phyloP scores from a whole-genome alignment of 208 protist species.

The Leishmania arabica region DNA sequence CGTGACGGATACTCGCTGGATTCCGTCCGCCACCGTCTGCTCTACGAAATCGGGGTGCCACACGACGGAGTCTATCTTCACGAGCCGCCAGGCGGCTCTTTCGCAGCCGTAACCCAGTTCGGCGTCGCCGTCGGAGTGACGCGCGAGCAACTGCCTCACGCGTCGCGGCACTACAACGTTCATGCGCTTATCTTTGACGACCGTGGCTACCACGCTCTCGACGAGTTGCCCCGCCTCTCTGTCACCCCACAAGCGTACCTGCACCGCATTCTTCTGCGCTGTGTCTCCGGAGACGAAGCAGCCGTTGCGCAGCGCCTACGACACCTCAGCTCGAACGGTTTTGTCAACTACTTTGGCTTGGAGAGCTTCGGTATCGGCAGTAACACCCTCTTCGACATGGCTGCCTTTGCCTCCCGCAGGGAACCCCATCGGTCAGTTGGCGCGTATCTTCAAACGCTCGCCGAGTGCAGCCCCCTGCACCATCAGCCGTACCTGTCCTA shows the following conservation, averaged over 20 bases:
- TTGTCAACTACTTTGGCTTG: slow-evolving; percentile 88
- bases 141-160: slow-evolving; percentile 75
- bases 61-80: slow-evolving; percentile 50
- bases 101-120: slow-evolving; percentile 73
- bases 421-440: slow-evolving; percentile 48
- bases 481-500: slow-evolving; percentile 62
- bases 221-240: slow-evolving; percentile 17
- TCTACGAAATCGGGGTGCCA: slow-evolving; percentile 62
- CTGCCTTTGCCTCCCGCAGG: slow-evolving; percentile 36
- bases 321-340: slow-evolving; percentile 41
- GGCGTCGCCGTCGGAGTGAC: slow-evolving; percentile 73
- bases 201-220: slow-evolving; percentile 37
- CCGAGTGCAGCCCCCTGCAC: slow-evolving; percentile 68
- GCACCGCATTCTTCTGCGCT: slow-evolving; percentile 72
- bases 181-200: slow-evolving; percentile 82
- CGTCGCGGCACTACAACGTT: slow-evolving; percentile 76
- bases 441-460: slow-evolving; percentile 57
- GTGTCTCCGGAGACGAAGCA: slow-evolving; percentile 45
- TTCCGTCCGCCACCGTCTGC: slow-evolving; percentile 65
- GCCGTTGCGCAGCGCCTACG: slow-evolving; percentile 31
- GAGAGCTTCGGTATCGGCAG: slow-evolving; percentile 62
- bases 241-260: slow-evolving; percentile 36
- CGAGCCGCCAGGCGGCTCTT: slow-evolving; percentile 51
- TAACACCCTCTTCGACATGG: slow-evolving; percentile 68
- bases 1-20: slow-evolving; percentile 56